Base-by-base conservation (phyloP, 768 basidiomycete genomes). In the Boletus vinaceobasis region DNA sequence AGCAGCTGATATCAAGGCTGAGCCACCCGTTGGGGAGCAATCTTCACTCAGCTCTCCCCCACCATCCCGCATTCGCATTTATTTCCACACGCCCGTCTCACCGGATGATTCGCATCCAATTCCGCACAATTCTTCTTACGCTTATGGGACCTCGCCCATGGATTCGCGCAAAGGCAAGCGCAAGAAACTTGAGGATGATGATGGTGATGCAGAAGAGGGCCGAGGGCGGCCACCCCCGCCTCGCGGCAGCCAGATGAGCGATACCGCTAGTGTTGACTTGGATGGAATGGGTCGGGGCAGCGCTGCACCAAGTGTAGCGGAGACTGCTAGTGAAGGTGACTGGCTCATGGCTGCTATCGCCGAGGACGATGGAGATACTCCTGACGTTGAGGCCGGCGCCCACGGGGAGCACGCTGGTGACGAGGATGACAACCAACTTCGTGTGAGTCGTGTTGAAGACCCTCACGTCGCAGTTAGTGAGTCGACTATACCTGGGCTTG, bases 301-400 rank as follows among this genome's bases (percentile, higher is more conserved):
- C 63, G 81, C 79, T 52, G 82, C 88, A 47, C 87, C 88, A 60
- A 86, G 87, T 47, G 78, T 79, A n/a, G 76, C 75, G 44, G 79
- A 80, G 65, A 77, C 82, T 33, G 71, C 73, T 33, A 89, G 87
- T 71, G 90, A 92, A 69, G 85, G 78, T 50, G 90, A 92, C 72
- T 92, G 90, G 90, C 77, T 91, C 40, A 91, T 92, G 90, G 90
- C 88, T 67, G 89, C 90, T 48, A 92, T 91, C 62, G 85, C 79
- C 53, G 86, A 85, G 67, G 85, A 81, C 61, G 85, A 84, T 63
- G 84, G 75, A 53, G 86, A 83, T 55, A 72, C 74, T 57, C 71
- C 74, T 65, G 75, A 77, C 54, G 82, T 78, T 56, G 86, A 83
- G 67, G 84, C 77, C 60, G 82, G 81, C 55, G 78, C 72, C 47